phyloP scores from a whole-genome alignment of 495 filamentous ascomycete species.

The Aspergillus conjunctus region DNA sequence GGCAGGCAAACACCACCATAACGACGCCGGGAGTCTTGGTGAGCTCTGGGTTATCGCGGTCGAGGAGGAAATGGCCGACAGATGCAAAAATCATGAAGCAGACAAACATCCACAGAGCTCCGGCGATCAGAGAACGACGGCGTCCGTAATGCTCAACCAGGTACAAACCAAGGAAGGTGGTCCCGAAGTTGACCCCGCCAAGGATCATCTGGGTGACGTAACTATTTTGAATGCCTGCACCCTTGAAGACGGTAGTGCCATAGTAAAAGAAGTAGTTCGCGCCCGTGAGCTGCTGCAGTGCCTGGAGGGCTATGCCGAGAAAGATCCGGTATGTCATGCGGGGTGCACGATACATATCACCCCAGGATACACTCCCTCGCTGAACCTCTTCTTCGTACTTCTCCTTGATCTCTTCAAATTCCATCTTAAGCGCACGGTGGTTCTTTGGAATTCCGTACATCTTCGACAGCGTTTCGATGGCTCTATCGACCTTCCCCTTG shows the following conservation, averaged over 20 bases:
- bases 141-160: slow-evolving; percentile 70
- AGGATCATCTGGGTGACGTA: slow-evolving; percentile 75
- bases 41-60: slow-evolving; percentile 38
- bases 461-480: slow-evolving; percentile 64
- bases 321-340: slow-evolving; percentile 68
- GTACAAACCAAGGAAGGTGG: slow-evolving; percentile 69
- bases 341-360: slow-evolving; percentile 61
- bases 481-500: slow-evolving; percentile 59
- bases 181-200: slow-evolving; percentile 69
- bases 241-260: slow-evolving; percentile 68
- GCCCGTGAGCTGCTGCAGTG: slow-evolving; percentile 43
- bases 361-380: slow-evolving; percentile 36
- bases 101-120: slow-evolving; percentile 68
- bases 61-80: slow-evolving; percentile 63
- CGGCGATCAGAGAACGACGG: slow-evolving; percentile 63
- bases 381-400: slow-evolving; percentile 58
- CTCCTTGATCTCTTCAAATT: slow-evolving; percentile 65
- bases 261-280: slow-evolving; percentile 75
- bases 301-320: slow-evolving; percentile 67
- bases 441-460: slow-evolving; percentile 66
- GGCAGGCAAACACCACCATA: slow-evolving; percentile 51
- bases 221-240: slow-evolving; percentile 65
- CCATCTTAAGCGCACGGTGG: slow-evolving; percentile 61
- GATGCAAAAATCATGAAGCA: slow-evolving; percentile 72
- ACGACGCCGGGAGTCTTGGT: slow-evolving; percentile 29